A percentile compares a stretch with the other conserved stretches of the same genome.
These are phyloP conservation scores for Chaetomidium leptoderma DNA, from an alignment of 495 filamentous ascomycete genomes.

Conservation along the genomic window DNA sequence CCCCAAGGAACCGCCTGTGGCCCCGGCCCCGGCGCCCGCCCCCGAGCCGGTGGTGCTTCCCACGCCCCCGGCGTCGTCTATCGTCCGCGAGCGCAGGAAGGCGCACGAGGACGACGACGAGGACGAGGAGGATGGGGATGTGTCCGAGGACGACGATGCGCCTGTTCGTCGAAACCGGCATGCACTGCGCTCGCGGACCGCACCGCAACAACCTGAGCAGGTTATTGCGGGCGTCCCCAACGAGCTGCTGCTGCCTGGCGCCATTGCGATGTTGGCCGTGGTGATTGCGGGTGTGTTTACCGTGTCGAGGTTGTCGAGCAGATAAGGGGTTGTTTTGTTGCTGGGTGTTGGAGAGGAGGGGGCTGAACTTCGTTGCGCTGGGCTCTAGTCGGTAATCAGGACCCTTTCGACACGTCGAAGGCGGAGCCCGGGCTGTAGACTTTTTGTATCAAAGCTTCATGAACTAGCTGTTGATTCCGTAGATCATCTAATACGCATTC, in stretches of 20 bases:
- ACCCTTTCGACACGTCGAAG: neutral
- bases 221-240: slow-evolving; percentile 90
- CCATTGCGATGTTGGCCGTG: slow-evolving; percentile 89
- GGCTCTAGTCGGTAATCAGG: neutral
- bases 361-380: neutral
- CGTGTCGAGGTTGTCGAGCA: slow-evolving; percentile 69
- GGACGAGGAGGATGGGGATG: slow-evolving; percentile 46
- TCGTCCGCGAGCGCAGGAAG: slow-evolving; percentile 55
- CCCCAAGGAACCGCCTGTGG: slow-evolving; percentile 76
- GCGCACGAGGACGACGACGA: slow-evolving; percentile 56
- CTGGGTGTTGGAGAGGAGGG: neutral
- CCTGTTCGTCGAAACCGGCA: slow-evolving; percentile 41
- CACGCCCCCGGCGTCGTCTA: slow-evolving; percentile 52
- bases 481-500: slow-evolving; percentile 15
- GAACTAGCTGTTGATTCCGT: slow-evolving; percentile 15
- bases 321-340: slow-evolving; percentile 41
- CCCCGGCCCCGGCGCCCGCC: slow-evolving; percentile 59
- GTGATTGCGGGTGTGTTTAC: slow-evolving; percentile 92
- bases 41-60: slow-evolving; percentile 37
- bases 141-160: slow-evolving; percentile 58
- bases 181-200: slow-evolving; percentile 30
- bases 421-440: slow-evolving; percentile 17
- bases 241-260: slow-evolving; percentile 86
- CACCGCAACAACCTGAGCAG: slow-evolving; percentile 59
- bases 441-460: slow-evolving; percentile 20